Evolutionary conservation across 2,329 filamentous ascomycete species (phyloP), one percentile per base, ranked within the genome.

Genomic region (Aschersonia sp.): DNA sequence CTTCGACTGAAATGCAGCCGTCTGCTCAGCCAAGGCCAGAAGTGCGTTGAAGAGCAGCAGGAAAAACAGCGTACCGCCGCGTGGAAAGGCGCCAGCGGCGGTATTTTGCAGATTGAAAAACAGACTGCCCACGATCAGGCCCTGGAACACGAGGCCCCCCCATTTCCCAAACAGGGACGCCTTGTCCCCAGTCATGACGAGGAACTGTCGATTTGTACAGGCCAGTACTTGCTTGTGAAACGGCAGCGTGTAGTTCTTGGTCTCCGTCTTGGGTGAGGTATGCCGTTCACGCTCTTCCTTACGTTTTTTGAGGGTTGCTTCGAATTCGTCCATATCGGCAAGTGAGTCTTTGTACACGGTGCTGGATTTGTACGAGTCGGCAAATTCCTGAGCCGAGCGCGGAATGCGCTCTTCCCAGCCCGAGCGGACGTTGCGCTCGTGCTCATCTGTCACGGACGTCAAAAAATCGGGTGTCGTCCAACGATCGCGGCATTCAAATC

Each of bases 121-220:
- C 4, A 92, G 69, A 4, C 82, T 86, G 1, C 85, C 84, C 45
- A 91, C 82, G 51, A 94, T 86, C 9, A 94, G 71, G 2, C 66
- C 71, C 57, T 88, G 85, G 50, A 84, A 77, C 44, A 92, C 62
- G 48, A 89, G 82, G 54, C 88, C 87, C 59, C 88, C 84, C 57
- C 84, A 76, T 59, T 92, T 92, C 29, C 85, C 91, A 57, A 82
- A 82, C 0, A 92, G 70, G 0, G 85, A 85, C 0, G 80, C 80
- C 48, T 73, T 80, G 61, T 94, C 85, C 41, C 87, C 86, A 59
- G 77, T 75, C 31, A 89, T 76, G 31, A 94, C 74, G 78, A 85
- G 87, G 56, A 89, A 83, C 60, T 94, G 85, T 20, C 88, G 77
- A 50, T 80, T 73, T 0, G 84, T 85, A 65, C 83, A 71, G 4